Conservation (phyloP, 176 grass and related monocot species). For the Phragmites australis region DNA sequence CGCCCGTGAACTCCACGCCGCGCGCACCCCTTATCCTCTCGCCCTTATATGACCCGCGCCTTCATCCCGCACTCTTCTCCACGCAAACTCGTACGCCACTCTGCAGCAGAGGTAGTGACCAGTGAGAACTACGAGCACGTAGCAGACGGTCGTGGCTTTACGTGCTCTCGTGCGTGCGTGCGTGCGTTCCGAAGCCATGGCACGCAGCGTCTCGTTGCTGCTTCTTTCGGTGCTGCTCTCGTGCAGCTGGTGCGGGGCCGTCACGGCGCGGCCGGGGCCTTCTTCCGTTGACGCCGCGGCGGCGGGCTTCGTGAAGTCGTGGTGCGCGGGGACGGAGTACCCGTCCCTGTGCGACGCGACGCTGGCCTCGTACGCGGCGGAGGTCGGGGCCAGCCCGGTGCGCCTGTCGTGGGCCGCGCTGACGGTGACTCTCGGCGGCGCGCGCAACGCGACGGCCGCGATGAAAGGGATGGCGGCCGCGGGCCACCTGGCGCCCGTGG, state of each 20-base stretch:
- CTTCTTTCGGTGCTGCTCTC: background rate
- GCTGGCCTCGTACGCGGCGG: conserved; percentile 38
- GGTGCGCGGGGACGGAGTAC: conserved; percentile 53
- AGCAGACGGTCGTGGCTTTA: background rate
- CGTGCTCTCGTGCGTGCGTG: background rate
- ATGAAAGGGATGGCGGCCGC: conserved; percentile 37
- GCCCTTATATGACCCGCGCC: background rate
- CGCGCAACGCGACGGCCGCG: conserved; percentile 27
- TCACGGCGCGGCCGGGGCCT: background rate
- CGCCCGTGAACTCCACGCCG: too few relatives aligned
- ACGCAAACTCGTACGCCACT: too few relatives aligned
- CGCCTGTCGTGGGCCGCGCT: conserved; percentile 48
- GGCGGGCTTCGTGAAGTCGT: conserved; percentile 31
- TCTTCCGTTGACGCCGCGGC: background rate
- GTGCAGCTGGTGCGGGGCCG: background rate
- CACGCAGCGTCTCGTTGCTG: background rate
- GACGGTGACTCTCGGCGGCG: conserved; percentile 34
- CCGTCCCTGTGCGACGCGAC: conserved; percentile 53
- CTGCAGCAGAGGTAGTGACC: background rate
- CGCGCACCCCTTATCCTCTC: background rate
- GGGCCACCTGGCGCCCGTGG: conserved; percentile 14
- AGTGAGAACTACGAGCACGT: background rate
- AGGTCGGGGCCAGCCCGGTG: conserved; percentile 37
- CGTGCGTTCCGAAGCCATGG: conserved; percentile 13
- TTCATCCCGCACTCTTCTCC: background rate